Evolutionary conservation across 306 rosid species (phyloP), one percentile per base, ranked within the genome.

Genomic region (Styphnolobium japonicum): DNA sequence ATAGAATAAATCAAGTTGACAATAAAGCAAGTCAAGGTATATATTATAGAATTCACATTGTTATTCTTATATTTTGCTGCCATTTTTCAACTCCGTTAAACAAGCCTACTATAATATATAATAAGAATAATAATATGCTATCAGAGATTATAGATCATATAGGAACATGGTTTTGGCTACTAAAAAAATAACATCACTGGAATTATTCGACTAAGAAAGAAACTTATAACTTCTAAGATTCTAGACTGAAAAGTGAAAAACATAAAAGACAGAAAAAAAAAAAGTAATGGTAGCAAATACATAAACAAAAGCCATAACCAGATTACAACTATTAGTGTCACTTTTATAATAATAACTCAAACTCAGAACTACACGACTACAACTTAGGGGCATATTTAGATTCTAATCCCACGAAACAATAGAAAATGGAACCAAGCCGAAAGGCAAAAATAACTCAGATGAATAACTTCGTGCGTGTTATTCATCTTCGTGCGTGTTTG

Each of bases 301-400:
- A n/a, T n/a, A 29, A 46, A 69, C 23, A 25, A 68, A 43, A 23
- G 15, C 19, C n/a, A n/a, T n/a, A n/a, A n/a, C n/a, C n/a, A n/a
- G n/a, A n/a, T n/a, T n/a, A n/a, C n/a, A n/a, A n/a, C 51, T 21
- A 58, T 15, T 1, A 39, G 18, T 29, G 15, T 60, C 40, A 80
- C 46, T 36, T 69, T 66, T 80, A 57, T 18, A 69, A 53, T 10
- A 52, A 71, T 6, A 51, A 71, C 51, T 55, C 60, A 64, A 72
- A 31, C 75, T 37, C 62, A 51, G 19, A 10, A 46, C 16, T 55
- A 53, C 70, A 62, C 11, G 5, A 69, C 9, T 31, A 40, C 52
- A 57, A 58, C 43, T 56, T 5, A 55, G 19, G 4, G 22, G 10
- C 71, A 45, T 48, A 22, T 33, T 34, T 58, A 29, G 25, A 56